phyloP scores from a whole-genome alignment of 1,139 yeast species.

The Sugiyamaella xylanicola region DNA sequence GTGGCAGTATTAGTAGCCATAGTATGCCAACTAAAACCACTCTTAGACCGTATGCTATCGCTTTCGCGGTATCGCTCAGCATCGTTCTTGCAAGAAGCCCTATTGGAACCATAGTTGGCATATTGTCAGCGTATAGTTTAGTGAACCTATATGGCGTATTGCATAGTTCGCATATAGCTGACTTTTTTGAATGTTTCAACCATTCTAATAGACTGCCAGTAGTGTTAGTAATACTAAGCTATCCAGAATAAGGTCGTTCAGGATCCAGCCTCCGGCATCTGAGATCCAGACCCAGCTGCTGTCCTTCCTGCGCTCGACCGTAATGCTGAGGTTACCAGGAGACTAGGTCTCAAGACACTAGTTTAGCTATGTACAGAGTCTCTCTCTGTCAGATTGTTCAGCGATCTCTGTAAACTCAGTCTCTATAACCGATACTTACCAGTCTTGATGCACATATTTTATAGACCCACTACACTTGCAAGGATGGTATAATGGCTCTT shows the following conservation, averaged over 20 bases:
- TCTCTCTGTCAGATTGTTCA: too few relatives aligned
- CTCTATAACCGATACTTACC: too few relatives aligned
- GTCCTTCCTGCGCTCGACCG: too few relatives aligned
- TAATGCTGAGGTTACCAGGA: too few relatives aligned
- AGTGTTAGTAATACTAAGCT: slow-evolving; percentile 1
- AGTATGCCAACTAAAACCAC: slow-evolving; percentile 25
- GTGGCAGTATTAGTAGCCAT: slow-evolving; percentile 34
- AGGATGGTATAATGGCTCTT: slow-evolving; percentile 86
- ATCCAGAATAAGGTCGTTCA: too few relatives aligned
- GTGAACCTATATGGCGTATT: slow-evolving; percentile 72
- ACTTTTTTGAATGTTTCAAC: slow-evolving; percentile 67
- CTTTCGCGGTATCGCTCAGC: slow-evolving; percentile 29
- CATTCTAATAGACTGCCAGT: slow-evolving; percentile 66
- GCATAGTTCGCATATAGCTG: slow-evolving; percentile 85
- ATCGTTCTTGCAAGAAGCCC: slow-evolving; percentile 43
- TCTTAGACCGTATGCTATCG: slow-evolving; percentile 24
- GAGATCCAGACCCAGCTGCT: too few relatives aligned
- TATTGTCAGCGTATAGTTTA: slow-evolving; percentile 66
- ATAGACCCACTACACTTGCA: slow-evolving; percentile 94
- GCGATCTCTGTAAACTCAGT: too few relatives aligned
- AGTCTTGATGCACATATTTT: slow-evolving; percentile 88
- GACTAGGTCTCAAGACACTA: too few relatives aligned
- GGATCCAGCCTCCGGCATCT: too few relatives aligned
- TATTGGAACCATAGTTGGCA: slow-evolving; percentile 69
- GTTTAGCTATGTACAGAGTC: too few relatives aligned